Evolutionary conservation across 352 stramenopile species (phyloP).

Genomic region (Globisporangium emineosum): DNA sequence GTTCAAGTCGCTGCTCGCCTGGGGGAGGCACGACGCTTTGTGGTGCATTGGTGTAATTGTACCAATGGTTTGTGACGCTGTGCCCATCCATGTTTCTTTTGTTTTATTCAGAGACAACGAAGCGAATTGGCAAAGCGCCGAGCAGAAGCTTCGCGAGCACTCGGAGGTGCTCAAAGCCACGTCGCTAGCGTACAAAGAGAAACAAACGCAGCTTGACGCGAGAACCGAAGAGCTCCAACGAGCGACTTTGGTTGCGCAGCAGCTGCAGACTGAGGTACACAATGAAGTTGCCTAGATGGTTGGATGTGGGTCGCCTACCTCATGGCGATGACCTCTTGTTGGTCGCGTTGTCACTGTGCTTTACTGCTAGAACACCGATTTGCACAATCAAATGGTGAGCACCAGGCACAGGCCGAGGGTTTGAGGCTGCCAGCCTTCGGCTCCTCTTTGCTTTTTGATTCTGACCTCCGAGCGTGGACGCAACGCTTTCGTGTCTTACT

Average conservation of each 20-base stretch:
- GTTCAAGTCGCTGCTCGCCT: slow-evolving; percentile 30
- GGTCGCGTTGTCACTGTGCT: background rate
- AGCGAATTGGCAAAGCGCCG: slow-evolving; percentile 28
- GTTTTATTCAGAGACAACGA: slow-evolving; percentile 49
- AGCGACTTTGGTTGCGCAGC: slow-evolving; percentile 14
- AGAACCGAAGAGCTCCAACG: slow-evolving; percentile 22
- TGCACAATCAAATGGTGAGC: slow-evolving; percentile 26
- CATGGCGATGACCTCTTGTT: background rate
- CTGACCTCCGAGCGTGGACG: background rate
- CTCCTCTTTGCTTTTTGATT: background rate
- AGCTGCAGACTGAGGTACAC: slow-evolving; percentile 27
- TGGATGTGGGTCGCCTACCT: background rate
- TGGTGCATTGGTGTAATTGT: background rate
- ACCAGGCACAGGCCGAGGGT: too few species aligned
- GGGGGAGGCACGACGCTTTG: slow-evolving; percentile 26
- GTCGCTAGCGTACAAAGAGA: slow-evolving; percentile 19
- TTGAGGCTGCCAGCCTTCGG: background rate
- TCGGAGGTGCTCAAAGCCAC: slow-evolving; percentile 40
- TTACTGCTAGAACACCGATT: slow-evolving; percentile 30
- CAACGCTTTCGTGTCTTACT: background rate
- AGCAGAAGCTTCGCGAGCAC: slow-evolving; percentile 38
- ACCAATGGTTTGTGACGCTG: slow-evolving; percentile 6
- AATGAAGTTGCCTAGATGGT: background rate
- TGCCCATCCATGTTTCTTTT: slow-evolving; percentile 1
- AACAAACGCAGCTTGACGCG: slow-evolving; percentile 23